Percentiles rank a stretch among this genome's conserved stretches.
Evolutionary conservation across 2,329 filamentous ascomycete genomes (phyloP).

Genomic region (Fusarium temperatum): DNA sequence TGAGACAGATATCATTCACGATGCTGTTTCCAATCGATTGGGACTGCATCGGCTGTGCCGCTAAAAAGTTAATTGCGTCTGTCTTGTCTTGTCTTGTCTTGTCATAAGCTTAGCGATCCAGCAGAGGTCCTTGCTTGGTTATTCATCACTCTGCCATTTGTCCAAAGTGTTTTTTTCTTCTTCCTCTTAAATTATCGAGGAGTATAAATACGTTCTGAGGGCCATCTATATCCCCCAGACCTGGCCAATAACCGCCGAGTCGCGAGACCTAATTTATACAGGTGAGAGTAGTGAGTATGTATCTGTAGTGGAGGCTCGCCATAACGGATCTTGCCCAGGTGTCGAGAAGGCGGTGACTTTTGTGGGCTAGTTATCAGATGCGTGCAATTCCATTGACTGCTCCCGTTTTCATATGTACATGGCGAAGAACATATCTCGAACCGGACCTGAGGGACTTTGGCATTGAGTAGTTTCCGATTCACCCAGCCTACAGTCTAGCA

Average conservation of each 20-base stretch:
- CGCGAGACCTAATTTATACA: conserved; percentile 10
- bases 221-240: background rate
- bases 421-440: background rate
- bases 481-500: background rate
- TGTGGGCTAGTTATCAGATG: background rate
- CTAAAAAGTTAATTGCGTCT: conserved; percentile 10
- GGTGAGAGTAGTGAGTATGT: background rate
- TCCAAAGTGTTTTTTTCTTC: background rate
- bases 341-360: background rate
- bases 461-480: background rate
- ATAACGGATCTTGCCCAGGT: conserved; percentile 6
- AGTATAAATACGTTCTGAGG: background rate
- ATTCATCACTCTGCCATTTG: background rate
- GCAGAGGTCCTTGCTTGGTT: background rate
- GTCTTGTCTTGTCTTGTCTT: conserved; percentile 7
- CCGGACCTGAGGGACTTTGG: background rate
- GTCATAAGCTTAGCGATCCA: conserved; percentile 4
- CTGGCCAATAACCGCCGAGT: conserved; percentile 10
- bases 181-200: background rate
- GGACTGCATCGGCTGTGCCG: conserved; percentile 31
- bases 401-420: background rate
- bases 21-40: conserved; percentile 39
- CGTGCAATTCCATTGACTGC: background rate
- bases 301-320: background rate
- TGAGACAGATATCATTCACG: conserved; percentile 26